Percentiles rank a stretch among this genome's conserved stretches.
These are phyloP conservation scores for Hyphopichia wangnamkhiaoensis DNA, from an alignment of 1,139 yeast genomes.

Conservation along the genomic window DNA sequence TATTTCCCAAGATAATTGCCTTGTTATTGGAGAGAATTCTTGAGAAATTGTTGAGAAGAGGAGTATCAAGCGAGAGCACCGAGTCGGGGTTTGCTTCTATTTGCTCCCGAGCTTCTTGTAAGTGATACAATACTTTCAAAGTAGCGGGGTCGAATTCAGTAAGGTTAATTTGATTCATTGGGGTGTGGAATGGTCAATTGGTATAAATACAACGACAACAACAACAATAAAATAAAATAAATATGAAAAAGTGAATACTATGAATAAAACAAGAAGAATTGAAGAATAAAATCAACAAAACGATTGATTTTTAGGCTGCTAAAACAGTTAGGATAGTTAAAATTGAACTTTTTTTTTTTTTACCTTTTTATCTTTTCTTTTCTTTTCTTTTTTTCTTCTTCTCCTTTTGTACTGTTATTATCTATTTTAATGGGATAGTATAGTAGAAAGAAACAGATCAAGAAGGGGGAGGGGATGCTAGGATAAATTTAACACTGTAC, in stretches of 20 bases:
- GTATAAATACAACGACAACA: neutral
- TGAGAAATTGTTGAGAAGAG: neutral
- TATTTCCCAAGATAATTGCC: conserved; percentile 1
- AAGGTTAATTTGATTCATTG: conserved; percentile 3
- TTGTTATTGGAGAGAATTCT: neutral
- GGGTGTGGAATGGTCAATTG: neutral
- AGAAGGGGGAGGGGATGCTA: too few relatives aligned
- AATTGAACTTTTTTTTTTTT: too few relatives aligned
- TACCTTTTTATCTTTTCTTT: too few relatives aligned
- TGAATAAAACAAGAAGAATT: neutral
- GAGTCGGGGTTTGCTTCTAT: neutral
- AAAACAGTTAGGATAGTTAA: too few relatives aligned
- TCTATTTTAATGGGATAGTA: too few relatives aligned
- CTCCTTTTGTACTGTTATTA: too few relatives aligned
- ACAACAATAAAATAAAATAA: neutral
- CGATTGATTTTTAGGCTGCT: too few relatives aligned
- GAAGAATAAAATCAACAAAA: too few relatives aligned
- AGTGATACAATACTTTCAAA: neutral
- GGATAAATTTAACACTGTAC: too few relatives aligned
- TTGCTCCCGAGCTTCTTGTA: conserved; percentile 1
- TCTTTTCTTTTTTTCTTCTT: too few relatives aligned
- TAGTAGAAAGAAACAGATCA: too few relatives aligned
- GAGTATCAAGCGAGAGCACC: neutral
- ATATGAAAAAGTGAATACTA: neutral
- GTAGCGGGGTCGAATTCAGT: conserved; percentile 1